Conservation (phyloP, 192 early-diverging fungal species). For the Geranomyces michiganensis region DNA sequence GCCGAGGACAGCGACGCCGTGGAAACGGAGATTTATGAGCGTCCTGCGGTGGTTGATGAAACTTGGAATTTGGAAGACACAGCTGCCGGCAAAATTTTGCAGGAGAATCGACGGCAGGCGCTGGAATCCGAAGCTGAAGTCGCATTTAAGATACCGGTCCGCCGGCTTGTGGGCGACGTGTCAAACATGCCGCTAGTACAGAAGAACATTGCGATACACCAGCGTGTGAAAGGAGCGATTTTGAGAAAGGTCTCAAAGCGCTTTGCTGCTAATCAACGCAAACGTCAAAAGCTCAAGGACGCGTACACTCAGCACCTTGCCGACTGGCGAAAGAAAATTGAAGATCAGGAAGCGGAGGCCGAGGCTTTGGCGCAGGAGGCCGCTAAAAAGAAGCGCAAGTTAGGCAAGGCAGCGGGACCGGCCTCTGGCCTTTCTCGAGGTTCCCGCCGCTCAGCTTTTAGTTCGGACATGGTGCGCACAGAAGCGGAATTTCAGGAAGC, state of each 20-base stretch:
- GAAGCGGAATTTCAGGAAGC: slow-evolving; percentile 55
- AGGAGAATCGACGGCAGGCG: slow-evolving; percentile 11
- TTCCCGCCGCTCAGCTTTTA: slow-evolving; percentile 32
- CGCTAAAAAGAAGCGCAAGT: slow-evolving; percentile 10
- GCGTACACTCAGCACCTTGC: not conserved
- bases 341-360: not conserved
- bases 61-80: not conserved
- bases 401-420: slow-evolving; percentile 9
- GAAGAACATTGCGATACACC: not conserved
- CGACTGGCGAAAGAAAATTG: slow-evolving; percentile 9
- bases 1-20: not conserved
- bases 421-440: not conserved
- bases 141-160: not conserved
- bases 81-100: not conserved
- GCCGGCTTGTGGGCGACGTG: not conserved
- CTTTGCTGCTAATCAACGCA: not conserved
- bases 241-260: not conserved
- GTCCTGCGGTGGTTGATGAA: not conserved
- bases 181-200: not conserved
- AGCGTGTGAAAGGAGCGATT: not conserved
- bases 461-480: slow-evolving; percentile 52
- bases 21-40: not conserved
- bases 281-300: not conserved
- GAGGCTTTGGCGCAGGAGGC: not conserved
- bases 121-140: not conserved